These are phyloP conservation scores for Acer saccharum DNA, from an alignment of 345 rosid genomes.

Conservation along the genomic window DNA sequence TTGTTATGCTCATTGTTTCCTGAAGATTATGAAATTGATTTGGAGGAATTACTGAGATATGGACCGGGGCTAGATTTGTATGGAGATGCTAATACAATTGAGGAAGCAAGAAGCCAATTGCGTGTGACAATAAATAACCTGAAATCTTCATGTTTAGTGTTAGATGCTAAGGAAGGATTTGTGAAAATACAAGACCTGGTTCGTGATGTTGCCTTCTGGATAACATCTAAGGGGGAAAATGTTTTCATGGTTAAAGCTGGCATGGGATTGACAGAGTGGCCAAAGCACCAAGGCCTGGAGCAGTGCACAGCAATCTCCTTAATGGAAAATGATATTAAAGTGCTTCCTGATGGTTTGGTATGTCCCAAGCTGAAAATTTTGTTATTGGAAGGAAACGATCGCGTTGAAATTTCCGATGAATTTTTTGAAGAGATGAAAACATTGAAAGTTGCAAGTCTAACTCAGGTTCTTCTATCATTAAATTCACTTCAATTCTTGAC, in stretches of 20 bases:
- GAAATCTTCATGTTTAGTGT: neutral
- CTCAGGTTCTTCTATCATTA: rapidly evolving
- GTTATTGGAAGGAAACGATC: neutral
- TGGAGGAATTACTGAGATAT: slow-evolving; percentile 2
- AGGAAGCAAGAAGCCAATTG: neutral
- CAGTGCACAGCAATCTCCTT: neutral
- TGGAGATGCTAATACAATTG: neutral
- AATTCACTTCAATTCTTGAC: neutral
- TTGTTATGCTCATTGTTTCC: slow-evolving; percentile 22
- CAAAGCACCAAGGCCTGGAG: neutral
- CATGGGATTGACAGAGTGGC: slow-evolving; percentile 4
- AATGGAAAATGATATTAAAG: neutral
- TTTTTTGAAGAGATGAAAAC: too few species aligned
- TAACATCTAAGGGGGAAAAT: neutral
- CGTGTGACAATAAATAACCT: neutral
- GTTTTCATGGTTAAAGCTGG: neutral
- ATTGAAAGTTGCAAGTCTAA: too few species aligned
- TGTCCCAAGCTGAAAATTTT: slow-evolving; percentile 16
- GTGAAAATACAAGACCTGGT: slow-evolving; percentile 12
- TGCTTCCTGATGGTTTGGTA: neutral
- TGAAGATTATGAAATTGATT: slow-evolving; percentile 1
- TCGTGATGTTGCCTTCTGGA: slow-evolving; percentile 1
- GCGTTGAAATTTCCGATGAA: too few species aligned
- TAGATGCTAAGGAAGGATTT: neutral
- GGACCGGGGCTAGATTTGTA: neutral